Evolutionary conservation across 2,329 filamentous ascomycete genomes (phyloP).

Genomic region (Pestalotiopsis sp.): DNA sequence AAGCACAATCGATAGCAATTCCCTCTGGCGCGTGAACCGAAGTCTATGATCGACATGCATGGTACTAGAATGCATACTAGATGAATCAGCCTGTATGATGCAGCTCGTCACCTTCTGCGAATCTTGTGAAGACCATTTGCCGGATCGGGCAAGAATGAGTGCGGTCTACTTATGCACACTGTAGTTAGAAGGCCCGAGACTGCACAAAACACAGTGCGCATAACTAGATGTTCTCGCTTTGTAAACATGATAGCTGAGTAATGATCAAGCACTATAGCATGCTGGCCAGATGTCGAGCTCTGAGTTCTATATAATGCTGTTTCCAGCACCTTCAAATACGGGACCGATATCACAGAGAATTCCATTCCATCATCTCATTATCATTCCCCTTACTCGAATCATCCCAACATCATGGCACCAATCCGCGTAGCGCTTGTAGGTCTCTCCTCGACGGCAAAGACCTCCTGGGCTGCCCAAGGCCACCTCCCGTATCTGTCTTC

Average conservation of each 20-base stretch:
- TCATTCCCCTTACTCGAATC: neutral
- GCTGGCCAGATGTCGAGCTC: too few relatives aligned
- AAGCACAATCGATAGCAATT: too few relatives aligned
- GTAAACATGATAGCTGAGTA: neutral
- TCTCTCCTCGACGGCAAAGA: conserved; percentile 53
- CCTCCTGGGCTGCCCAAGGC: conserved; percentile 55
- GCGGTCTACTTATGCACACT: neutral
- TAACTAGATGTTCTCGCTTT: neutral
- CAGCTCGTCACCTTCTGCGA: too few relatives aligned
- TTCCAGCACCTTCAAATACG: neutral
- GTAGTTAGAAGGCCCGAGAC: neutral
- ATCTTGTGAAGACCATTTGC: neutral
- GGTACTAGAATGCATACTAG: too few relatives aligned
- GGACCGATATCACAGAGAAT: neutral
- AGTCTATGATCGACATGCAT: too few relatives aligned
- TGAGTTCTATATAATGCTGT: too few relatives aligned
- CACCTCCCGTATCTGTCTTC: conserved; percentile 64
- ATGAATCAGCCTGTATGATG: too few relatives aligned
- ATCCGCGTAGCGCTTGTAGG: conserved; percentile 62
- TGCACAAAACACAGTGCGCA: neutral
- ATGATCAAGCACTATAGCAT: neutral
- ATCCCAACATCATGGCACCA: conserved; percentile 43
- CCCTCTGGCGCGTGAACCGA: too few relatives aligned
- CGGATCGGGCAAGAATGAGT: neutral
- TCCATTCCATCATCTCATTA: neutral